These are phyloP conservation scores for Chytriomyces sp. DNA, from an alignment of 192 early-diverging fungal genomes.

Conservation along the genomic window DNA sequence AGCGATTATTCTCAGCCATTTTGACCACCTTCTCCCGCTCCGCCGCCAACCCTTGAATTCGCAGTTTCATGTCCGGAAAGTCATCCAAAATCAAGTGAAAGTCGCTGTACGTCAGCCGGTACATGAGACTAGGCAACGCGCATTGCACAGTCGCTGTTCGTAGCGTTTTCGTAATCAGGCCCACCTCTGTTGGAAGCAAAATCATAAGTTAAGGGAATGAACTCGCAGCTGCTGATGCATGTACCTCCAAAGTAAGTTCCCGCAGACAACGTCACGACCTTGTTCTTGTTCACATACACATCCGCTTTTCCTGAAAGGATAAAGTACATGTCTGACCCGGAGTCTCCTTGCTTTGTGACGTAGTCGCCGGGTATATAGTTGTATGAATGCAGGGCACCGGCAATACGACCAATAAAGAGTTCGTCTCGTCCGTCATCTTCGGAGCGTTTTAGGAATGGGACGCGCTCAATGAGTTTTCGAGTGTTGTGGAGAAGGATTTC, in stretches of 20 bases:
- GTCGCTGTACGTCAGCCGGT: conserved; percentile 4
- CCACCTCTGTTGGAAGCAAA: not conserved
- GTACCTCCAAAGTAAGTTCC: conserved; percentile 43
- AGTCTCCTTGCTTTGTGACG: conserved; percentile 39
- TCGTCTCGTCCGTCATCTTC: conserved; percentile 40
- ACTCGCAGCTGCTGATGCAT: too few species aligned
- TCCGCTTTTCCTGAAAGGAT: conserved; percentile 35
- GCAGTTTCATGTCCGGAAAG: conserved; percentile 1
- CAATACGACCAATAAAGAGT: conserved; percentile 28
- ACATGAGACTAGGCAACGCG: not conserved
- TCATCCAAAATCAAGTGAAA: conserved; percentile 7
- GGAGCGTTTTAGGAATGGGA: conserved; percentile 36
- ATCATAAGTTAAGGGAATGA: too few species aligned
- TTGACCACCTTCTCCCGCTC: not conserved
- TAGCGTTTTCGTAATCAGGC: not conserved
- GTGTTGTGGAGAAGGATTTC: conserved; percentile 42
- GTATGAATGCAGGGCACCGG: not conserved
- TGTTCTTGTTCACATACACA: conserved; percentile 31
- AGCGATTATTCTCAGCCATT: too few species aligned
- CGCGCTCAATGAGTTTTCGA: conserved; percentile 32
- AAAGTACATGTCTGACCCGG: conserved; percentile 40
- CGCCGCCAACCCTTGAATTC: not conserved
- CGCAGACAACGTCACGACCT: conserved; percentile 30
- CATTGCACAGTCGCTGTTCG: not conserved
- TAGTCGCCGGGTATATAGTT: conserved; percentile 39